phyloP scores from a whole-genome alignment of 768 basidiomycete species.

The Solioccasus polychromus region DNA sequence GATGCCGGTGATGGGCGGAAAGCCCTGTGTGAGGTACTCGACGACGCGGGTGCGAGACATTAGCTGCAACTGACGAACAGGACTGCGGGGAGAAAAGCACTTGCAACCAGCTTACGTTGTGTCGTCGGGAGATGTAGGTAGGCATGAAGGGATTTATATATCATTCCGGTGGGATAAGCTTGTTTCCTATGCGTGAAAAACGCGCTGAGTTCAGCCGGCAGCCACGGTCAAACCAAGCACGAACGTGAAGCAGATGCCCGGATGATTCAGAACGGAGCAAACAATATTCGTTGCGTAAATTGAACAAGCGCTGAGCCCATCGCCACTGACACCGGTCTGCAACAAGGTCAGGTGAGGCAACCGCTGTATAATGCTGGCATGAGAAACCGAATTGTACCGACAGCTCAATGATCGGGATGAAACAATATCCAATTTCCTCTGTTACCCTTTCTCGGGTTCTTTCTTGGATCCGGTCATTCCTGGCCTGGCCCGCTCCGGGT shows the following conservation, averaged over 20 bases:
- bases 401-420: constrained; percentile 15
- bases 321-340: background rate
- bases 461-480: constrained; percentile 12
- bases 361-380: constrained; percentile 11
- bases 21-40: constrained; percentile 19
- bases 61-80: constrained; percentile 3
- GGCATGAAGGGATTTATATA: constrained; percentile 27
- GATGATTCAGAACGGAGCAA: constrained; percentile 17
- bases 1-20: constrained; percentile 53
- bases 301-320: constrained; percentile 2
- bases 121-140: constrained; percentile 15
- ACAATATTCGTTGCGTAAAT: constrained; percentile 16
- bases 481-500: constrained; percentile 3
- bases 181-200: constrained; percentile 16
- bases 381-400: constrained; percentile 15
- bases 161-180: constrained; percentile 21
- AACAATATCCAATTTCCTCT: constrained; percentile 13
- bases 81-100: background rate
- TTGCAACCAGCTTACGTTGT: background rate
- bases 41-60: constrained; percentile 13
- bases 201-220: constrained; percentile 16
- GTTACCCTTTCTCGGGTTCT: constrained; percentile 11
- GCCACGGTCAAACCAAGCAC: constrained; percentile 18
- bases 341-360: background rate
- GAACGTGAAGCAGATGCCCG: constrained; percentile 8